These are phyloP conservation scores for Didymella pinodella DNA, from an alignment of 2,329 filamentous ascomycete species.

Conservation along the genomic window DNA sequence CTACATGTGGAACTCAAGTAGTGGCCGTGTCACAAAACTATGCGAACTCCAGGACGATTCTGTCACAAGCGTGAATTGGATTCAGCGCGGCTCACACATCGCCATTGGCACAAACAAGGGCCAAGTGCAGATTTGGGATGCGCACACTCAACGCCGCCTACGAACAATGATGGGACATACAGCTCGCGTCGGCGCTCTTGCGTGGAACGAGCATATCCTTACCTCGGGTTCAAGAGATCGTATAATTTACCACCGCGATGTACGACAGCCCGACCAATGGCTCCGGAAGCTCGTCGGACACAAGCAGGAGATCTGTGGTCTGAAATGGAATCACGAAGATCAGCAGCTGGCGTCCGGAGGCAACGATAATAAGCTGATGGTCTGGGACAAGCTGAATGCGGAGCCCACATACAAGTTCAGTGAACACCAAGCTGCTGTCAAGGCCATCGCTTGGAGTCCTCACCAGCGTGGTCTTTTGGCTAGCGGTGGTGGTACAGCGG, in stretches of 20 bases:
- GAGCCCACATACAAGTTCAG: slow-evolving; percentile 93
- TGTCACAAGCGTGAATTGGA: slow-evolving; percentile 98
- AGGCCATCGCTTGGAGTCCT: slow-evolving; percentile 97
- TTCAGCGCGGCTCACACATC: slow-evolving; percentile 94
- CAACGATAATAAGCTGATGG: slow-evolving; percentile 98
- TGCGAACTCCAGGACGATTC: slow-evolving; percentile 92
- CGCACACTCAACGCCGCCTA: slow-evolving; percentile 81
- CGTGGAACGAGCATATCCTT: slow-evolving; percentile 98
- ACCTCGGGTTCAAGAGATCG: slow-evolving; percentile 95
- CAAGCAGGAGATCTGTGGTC: slow-evolving; percentile 96
- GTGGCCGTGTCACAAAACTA: slow-evolving; percentile 89
- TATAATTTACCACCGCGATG: slow-evolving; percentile 93
- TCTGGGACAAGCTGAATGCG: slow-evolving; percentile 96
- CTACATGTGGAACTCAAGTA: slow-evolving; percentile 97
- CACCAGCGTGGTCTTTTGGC: slow-evolving; percentile 95
- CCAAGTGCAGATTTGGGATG: slow-evolving; percentile 97
- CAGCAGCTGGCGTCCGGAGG: slow-evolving; percentile 93
- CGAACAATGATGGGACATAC: slow-evolving; percentile 98
- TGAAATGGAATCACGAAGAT: slow-evolving; percentile 97
- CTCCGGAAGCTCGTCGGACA: slow-evolving; percentile 87
- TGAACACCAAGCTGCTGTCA: slow-evolving; percentile 94
- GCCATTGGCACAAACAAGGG: slow-evolving; percentile 95
- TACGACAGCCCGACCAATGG: slow-evolving; percentile 90
- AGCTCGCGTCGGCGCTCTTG: slow-evolving; percentile 87
- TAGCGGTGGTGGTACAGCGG: slow-evolving; percentile 93